Evolutionary conservation across 345 rosid genomes (phyloP).

Genomic region (Arabis hirsuta): DNA sequence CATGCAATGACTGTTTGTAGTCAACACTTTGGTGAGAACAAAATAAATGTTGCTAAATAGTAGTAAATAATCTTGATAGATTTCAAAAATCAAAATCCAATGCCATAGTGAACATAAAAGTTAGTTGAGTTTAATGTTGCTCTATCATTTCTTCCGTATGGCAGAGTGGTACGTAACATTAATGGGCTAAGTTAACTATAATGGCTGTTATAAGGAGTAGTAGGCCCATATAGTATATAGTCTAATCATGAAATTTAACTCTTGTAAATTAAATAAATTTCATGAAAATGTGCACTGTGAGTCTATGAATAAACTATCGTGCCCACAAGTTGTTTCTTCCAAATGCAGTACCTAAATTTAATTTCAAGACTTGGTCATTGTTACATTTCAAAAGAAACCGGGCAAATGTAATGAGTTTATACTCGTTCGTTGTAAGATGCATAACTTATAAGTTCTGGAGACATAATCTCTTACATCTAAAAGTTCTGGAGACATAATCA

Average conservation of each 20-base stretch:
- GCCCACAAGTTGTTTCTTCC: slow-evolving; percentile 19
- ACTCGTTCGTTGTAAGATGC: not conserved
- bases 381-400: not conserved
- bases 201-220: slow-evolving; percentile 18
- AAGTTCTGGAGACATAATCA: not conserved
- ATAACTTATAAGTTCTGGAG: not conserved
- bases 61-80: not conserved
- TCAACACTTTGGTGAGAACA: not conserved
- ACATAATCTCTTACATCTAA: not conserved
- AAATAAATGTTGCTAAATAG: not conserved
- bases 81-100: slow-evolving; percentile 16
- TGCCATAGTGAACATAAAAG: not conserved
- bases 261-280: slow-evolving; percentile 28
- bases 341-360: slow-evolving; percentile 12
- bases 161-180: slow-evolving; percentile 21
- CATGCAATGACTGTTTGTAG: slow-evolving; percentile 20
- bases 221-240: slow-evolving; percentile 17
- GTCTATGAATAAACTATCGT: slow-evolving; percentile 12
- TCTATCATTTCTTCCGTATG: slow-evolving; percentile 31
- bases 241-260: slow-evolving; percentile 7
- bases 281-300: slow-evolving; percentile 36
- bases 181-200: slow-evolving; percentile 21
- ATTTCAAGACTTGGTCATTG: slow-evolving; percentile 9
- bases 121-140: slow-evolving; percentile 14
- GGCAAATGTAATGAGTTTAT: not conserved